phyloP scores from a whole-genome alignment of 2,329 filamentous ascomycete species.

The Drechslerella dactyloides region DNA sequence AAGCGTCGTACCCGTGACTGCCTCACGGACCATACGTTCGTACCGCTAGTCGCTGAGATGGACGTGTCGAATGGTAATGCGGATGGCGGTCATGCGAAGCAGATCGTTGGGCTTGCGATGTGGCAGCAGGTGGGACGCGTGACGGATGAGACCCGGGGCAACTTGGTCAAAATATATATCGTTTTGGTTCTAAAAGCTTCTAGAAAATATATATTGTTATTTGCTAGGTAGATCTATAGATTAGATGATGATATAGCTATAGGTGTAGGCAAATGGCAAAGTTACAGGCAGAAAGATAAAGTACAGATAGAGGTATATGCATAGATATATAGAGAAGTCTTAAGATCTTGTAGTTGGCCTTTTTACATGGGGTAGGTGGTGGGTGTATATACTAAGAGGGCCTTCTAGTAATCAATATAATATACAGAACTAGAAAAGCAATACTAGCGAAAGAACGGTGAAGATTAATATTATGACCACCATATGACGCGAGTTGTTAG shows the following conservation, averaged over 20 bases:
- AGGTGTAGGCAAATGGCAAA: too few species aligned
- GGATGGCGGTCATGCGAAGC: slow-evolving; percentile 10
- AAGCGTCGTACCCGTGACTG: slow-evolving; percentile 19
- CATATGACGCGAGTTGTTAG: slow-evolving; percentile 14
- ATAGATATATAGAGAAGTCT: too few species aligned
- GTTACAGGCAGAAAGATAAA: too few species aligned
- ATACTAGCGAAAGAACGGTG: slow-evolving; percentile 21
- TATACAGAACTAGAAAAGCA: slow-evolving; percentile 29
- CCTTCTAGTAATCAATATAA: too few species aligned
- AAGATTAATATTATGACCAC: slow-evolving; percentile 23
- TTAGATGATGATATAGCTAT: too few species aligned
- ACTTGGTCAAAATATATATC: slow-evolving; percentile 20
- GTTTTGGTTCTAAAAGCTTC: neutral
- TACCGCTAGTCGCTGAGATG: slow-evolving; percentile 29
- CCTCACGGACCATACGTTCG: slow-evolving; percentile 19
- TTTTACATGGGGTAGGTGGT: too few species aligned
- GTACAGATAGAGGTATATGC: too few species aligned
- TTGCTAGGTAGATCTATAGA: too few species aligned
- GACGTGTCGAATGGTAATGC: slow-evolving; percentile 5
- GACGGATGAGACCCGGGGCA: slow-evolving; percentile 26
- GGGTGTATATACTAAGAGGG: too few species aligned
- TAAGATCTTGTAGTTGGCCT: too few species aligned
- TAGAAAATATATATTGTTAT: too few species aligned
- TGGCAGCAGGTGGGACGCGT: slow-evolving; percentile 36
- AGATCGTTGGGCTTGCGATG: slow-evolving; percentile 32